A percentile compares a stretch with the other conserved stretches of the same genome.
Evolutionary conservation across 1,284 basidiomycete genomes (phyloP).

Genomic region (Cryptococcus jaspeensis): DNA sequence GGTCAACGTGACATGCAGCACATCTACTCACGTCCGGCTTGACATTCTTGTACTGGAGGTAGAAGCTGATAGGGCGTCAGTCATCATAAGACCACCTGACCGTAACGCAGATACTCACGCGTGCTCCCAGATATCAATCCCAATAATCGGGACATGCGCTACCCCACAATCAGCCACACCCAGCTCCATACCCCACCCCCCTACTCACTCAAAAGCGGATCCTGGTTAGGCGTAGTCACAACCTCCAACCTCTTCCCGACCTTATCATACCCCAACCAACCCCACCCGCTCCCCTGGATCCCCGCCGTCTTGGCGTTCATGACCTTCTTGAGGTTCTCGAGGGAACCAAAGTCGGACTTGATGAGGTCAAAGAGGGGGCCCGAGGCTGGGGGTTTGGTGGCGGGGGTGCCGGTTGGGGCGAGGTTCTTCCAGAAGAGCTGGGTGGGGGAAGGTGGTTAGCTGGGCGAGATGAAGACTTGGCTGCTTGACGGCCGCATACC

Average conservation of each 20-base stretch:
- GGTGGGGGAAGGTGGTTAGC: constrained; percentile 63
- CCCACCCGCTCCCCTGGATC: constrained; percentile 98
- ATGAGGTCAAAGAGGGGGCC: constrained; percentile 80
- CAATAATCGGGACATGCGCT: constrained; percentile 86
- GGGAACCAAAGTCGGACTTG: constrained; percentile 76
- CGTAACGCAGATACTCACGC: constrained; percentile 36
- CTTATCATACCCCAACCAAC: constrained; percentile 86
- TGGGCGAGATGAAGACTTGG: no score
- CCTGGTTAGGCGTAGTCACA: constrained; percentile 92
- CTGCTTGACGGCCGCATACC: no score
- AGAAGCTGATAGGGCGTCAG: constrained; percentile 56
- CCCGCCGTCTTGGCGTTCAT: constrained; percentile 85
- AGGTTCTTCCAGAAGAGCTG: constrained; percentile 98
- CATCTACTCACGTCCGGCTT: constrained; percentile 74
- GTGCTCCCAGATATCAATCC: constrained; percentile 87
- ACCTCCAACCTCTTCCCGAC: constrained; percentile 76
- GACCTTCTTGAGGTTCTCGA: constrained; percentile 70
- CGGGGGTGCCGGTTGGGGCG: constrained; percentile 62
- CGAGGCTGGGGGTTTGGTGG: constrained; percentile 61
- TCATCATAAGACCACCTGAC: not conserved
- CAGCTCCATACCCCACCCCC: not conserved
- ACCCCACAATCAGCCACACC: not conserved
- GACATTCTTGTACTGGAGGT: constrained; percentile 87
- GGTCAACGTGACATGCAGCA: no score
- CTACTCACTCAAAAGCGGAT: constrained; percentile 70